These are phyloP conservation scores for Penicillium antarcticum DNA, from an alignment of 495 filamentous ascomycete species.

Conservation along the genomic window DNA sequence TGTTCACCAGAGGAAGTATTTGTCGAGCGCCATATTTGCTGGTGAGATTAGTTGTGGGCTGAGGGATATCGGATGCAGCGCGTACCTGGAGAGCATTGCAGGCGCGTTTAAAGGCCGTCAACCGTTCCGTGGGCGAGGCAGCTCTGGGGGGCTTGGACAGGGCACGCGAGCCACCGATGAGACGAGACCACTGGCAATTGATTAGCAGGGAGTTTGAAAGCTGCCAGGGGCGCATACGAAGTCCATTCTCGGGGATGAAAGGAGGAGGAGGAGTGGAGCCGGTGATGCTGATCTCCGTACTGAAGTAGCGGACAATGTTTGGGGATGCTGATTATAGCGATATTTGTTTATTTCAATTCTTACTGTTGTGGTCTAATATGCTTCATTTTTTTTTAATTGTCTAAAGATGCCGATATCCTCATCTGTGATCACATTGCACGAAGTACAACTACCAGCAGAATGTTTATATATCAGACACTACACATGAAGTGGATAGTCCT, in stretches of 20 bases:
- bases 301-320: no score
- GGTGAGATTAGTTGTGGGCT: constrained; percentile 10
- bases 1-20: constrained; percentile 50
- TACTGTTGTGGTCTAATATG: no score
- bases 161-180: constrained; percentile 77
- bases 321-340: no score
- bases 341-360: no score
- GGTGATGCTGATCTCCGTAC: constrained; percentile 17
- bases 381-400: no score
- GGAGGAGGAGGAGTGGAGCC: constrained; percentile 25
- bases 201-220: constrained; percentile 13
- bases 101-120: constrained; percentile 84
- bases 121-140: constrained; percentile 78
- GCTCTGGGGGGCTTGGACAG: constrained; percentile 60
- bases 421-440: no score
- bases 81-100: constrained; percentile 81
- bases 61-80: not conserved
- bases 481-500: no score
- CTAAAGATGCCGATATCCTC: no score
- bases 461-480: no score
- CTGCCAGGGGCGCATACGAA: constrained; percentile 30
- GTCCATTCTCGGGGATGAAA: constrained; percentile 34
- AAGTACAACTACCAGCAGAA: no score
- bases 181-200: constrained; percentile 70
- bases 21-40: constrained; percentile 79